Conservation (phyloP, 2,329 filamentous ascomycete genomes). For the Keithomyces neogunnii region DNA sequence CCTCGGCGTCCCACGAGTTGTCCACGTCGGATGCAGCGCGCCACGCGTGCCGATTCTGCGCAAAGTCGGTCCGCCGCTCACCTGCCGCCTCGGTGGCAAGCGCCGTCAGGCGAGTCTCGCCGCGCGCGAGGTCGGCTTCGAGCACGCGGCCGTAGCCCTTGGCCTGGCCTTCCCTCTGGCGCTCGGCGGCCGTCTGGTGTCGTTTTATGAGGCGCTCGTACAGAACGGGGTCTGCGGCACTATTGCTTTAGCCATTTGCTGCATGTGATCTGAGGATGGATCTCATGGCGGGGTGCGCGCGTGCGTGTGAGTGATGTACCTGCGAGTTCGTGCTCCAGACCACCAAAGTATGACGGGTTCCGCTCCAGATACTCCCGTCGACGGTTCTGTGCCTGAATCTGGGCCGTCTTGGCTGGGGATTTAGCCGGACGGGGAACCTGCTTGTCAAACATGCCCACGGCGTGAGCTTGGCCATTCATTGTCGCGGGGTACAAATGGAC, state of each 20-base stretch:
- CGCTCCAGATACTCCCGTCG: slow-evolving; percentile 67
- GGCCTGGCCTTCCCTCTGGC: slow-evolving; percentile 60
- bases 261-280: neutral
- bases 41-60: neutral
- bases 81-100: slow-evolving; percentile 13
- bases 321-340: slow-evolving; percentile 45
- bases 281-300: neutral
- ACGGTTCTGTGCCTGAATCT: slow-evolving; percentile 62
- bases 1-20: slow-evolving; percentile 20
- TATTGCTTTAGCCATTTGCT: neutral
- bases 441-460: slow-evolving; percentile 15
- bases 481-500: neutral
- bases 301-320: slow-evolving; percentile 22
- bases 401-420: slow-evolving; percentile 31
- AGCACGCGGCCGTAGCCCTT: slow-evolving; percentile 75
- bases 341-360: slow-evolving; percentile 63
- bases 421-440: slow-evolving; percentile 36
- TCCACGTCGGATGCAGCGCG: neutral
- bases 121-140: slow-evolving; percentile 67
- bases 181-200: slow-evolving; percentile 66
- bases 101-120: slow-evolving; percentile 65
- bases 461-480: neutral
- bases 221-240: slow-evolving; percentile 57
- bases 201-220: slow-evolving; percentile 74
- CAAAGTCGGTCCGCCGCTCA: neutral